These are phyloP conservation scores for Calonectria leucothoes DNA, from an alignment of 2,329 filamentous ascomycete species.

Conservation along the genomic window DNA sequence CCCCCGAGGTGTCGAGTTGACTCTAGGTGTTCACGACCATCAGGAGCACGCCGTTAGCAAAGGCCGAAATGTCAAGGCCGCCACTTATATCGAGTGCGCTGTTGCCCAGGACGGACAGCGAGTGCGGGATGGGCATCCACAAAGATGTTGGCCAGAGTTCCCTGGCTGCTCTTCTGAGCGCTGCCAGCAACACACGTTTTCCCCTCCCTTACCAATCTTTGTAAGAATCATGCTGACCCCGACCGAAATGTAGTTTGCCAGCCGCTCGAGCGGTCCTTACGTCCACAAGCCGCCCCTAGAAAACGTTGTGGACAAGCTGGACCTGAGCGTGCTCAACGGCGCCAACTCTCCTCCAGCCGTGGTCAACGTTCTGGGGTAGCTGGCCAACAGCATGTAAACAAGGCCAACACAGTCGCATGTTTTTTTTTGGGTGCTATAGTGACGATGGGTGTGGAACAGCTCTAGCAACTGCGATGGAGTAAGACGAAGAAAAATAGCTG, in stretches of 20 bases:
- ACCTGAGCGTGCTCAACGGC: slow-evolving; percentile 23
- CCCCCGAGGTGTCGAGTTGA: slow-evolving; percentile 80
- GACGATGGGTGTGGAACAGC: slow-evolving; percentile 1
- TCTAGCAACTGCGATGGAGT: background rate
- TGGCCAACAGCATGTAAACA: slow-evolving; percentile 34
- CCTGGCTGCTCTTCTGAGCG: slow-evolving; percentile 85
- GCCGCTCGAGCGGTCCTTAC: slow-evolving; percentile 73
- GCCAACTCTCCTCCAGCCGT: slow-evolving; percentile 21
- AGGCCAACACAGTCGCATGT: background rate
- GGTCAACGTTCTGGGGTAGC: slow-evolving; percentile 36
- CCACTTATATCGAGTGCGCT: slow-evolving; percentile 92
- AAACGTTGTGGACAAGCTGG: slow-evolving; percentile 16
- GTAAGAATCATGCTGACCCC: slow-evolving; percentile 8
- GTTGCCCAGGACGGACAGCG: slow-evolving; percentile 73
- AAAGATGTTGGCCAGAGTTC: slow-evolving; percentile 92
- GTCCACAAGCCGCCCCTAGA: slow-evolving; percentile 68
- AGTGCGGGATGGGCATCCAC: slow-evolving; percentile 93
- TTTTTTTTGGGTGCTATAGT: background rate
- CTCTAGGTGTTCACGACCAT: slow-evolving; percentile 93
- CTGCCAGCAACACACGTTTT: slow-evolving; percentile 82
- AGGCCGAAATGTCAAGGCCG: slow-evolving; percentile 88
- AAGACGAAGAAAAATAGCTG: background rate
- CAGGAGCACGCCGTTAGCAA: slow-evolving; percentile 92
- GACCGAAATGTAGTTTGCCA: slow-evolving; percentile 71
- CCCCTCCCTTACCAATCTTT: background rate